Conservation (phyloP, 1,139 yeast genomes). For the Scheffersomyces insectosa region DNA sequence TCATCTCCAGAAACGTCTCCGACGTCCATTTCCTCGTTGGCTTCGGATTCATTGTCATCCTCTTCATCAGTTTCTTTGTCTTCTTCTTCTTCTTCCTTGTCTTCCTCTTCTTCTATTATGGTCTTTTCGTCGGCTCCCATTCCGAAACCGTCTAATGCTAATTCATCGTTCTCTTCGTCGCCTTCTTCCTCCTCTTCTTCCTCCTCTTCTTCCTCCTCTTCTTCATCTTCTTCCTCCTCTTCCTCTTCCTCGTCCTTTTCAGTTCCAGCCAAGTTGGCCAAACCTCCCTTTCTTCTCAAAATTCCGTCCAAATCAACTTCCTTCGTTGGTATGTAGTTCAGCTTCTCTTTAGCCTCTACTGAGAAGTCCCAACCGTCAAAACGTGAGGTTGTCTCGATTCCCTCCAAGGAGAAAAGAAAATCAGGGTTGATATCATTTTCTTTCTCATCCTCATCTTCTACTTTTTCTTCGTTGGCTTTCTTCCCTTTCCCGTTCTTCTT, state of each 20-base stretch:
- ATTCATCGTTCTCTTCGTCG: slow-evolving; percentile 21
- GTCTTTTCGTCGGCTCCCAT: slow-evolving; percentile 11
- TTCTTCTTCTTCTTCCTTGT: slow-evolving; percentile 27
- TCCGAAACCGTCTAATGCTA: slow-evolving; percentile 24
- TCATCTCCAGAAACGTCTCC: slow-evolving; percentile 21
- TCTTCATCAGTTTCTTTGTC: slow-evolving; percentile 21
- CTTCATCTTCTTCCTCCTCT: slow-evolving; percentile 30
- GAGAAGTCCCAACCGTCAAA: slow-evolving; percentile 86
- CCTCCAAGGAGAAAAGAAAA: slow-evolving; percentile 67
- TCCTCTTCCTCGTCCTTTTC: slow-evolving; percentile 32
- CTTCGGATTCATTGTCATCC: slow-evolving; percentile 9
- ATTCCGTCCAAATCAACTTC: slow-evolving; percentile 88
- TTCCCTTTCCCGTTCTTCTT: slow-evolving; percentile 16
- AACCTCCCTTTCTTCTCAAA: slow-evolving; percentile 78
- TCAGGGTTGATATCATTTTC: slow-evolving; percentile 67
- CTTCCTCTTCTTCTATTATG: slow-evolving; percentile 19
- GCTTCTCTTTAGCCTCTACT: slow-evolving; percentile 39
- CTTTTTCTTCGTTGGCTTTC: slow-evolving; percentile 16
- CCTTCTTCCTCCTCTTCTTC: slow-evolving; percentile 33
- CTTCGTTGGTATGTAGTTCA: slow-evolving; percentile 28
- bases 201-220: slow-evolving; percentile 24
- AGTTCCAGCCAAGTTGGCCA: slow-evolving; percentile 52
- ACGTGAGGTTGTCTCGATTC: slow-evolving; percentile 45
- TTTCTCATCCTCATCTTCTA: slow-evolving; percentile 34
- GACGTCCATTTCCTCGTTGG: slow-evolving; percentile 17